Base-by-base conservation (phyloP, 2,329 filamentous ascomycete species). In the Sporothrix luriei region DNA sequence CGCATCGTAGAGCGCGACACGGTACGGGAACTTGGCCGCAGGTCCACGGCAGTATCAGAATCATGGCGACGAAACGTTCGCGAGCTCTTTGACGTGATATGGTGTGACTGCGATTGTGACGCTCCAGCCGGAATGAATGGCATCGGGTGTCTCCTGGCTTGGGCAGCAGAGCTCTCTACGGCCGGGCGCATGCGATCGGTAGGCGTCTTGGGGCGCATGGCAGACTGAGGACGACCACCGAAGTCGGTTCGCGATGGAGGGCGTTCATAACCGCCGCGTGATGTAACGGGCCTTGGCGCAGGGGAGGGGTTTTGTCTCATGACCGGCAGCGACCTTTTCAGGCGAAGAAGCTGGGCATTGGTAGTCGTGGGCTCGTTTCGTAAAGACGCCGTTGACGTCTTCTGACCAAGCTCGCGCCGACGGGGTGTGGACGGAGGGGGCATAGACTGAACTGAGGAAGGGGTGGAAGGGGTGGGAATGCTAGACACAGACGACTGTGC, bases 121-220 rank as follows among this genome's bases (percentile, higher is more conserved):
- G 85, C 85, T 43, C 93, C 92, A 54, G 92, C 90, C 40, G 93
- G 91, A 59, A 97, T 79, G 76, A 97, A 97, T 9, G 94, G 92
- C 16, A 87, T 80, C 55, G 87, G 87, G 66, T 86, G 82, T 78
- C 88, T 90, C 72, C 88, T 84, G 26, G 81, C 78, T 71, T 83
- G 80, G n/a, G 84, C 79, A 70, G 82, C 82, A 70, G 83, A 80
- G 73, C 83, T 85, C 70, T 88, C 87, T 43, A 82, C 79, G 49
- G 79, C 76, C 5, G 83, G 79, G 16, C 87, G 83, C 68, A 78
- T 78, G 38, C 87, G 85, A 70, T 93, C 91, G 10, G 90, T 84
- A 0, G 91, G 91, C 1, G 91, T 93, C 80, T 90, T 93, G 46
- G 87, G 89, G 72, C 89, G 85, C 75, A 86, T 78, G 49, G 80